Base-by-base conservation (phyloP, 495 filamentous ascomycete genomes). In the Gamarada debralockiae region DNA sequence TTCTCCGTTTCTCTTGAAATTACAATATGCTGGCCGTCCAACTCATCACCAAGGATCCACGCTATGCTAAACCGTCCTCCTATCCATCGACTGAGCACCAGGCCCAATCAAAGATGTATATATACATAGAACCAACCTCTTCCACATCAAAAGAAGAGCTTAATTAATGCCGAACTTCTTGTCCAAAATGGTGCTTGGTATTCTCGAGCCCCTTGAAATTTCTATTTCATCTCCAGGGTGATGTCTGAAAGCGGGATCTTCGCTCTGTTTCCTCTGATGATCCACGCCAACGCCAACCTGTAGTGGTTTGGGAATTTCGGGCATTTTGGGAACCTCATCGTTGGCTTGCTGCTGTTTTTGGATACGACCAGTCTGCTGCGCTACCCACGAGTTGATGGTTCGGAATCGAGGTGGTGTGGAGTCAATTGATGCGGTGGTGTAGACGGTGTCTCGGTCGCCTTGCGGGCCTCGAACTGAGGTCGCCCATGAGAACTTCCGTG, bases 311-410 rank as follows among this genome's bases (percentile, higher is more conserved):
- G 56, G 60, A 40, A 59, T 27, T 24, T 42, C 12, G 9, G 61
- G 57, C 47, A 60, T 53, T 15, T n/a, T 47, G 18, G 61, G 57
- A 33, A 59, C 43, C 21, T 58, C 46, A 3, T 25, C 25, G 9
- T 55, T 31, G n/a, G 18, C 48, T 38, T 48, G 43, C 25, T 20
- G 25, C 18, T 54, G 50, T 22, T 51, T 55, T 52, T 59, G 55
- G 2, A 62, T 36, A 20, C 43, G 56, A 10, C 52, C 44, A 8
- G 39, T 52, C 57, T 85, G 83, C 53, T 85, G 77, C 57, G 76
- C 71, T 2, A 86, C 81, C 83, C 83, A 86, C 13, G 75, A 79
- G 40, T 68, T 69, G 46, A 86, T 67, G 8, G 71, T 72, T 22
- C 80, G 73, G 59, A 83, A 85, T 15, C 74, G 72, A 29, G 27